phyloP scores from a whole-genome alignment of 306 rosid genomes.

The Myrica gale region DNA sequence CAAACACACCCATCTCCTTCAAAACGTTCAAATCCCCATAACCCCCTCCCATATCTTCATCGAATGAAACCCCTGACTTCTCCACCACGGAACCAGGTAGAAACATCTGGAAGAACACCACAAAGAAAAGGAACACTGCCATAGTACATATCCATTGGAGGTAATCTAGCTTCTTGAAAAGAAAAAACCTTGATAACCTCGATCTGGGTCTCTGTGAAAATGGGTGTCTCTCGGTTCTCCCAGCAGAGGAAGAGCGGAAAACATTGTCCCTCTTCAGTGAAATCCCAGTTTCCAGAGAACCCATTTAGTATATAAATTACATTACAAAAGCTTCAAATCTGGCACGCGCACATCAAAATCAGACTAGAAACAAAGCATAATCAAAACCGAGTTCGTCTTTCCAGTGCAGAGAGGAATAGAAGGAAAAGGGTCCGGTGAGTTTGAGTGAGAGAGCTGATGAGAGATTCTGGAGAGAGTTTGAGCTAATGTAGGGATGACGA shows the following conservation, averaged over 20 bases:
- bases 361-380: constrained; percentile 13
- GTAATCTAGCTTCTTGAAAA: constrained; percentile 76
- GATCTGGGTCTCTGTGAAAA: constrained; percentile 83
- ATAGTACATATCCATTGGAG: constrained; percentile 94
- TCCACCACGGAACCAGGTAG: constrained; percentile 79
- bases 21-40: constrained; percentile 44
- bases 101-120: constrained; percentile 78
- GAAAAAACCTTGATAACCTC: constrained; percentile 75
- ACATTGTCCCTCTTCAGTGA: constrained; percentile 67
- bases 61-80: constrained; percentile 35
- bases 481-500: neutral
- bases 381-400: constrained; percentile 17
- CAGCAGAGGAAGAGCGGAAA: constrained; percentile 43
- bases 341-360: constrained; percentile 23
- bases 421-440: neutral
- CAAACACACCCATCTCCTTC: constrained; percentile 52
- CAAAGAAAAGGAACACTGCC: constrained; percentile 68
- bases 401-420: neutral
- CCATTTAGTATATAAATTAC: constrained; percentile 66
- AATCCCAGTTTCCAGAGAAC: constrained; percentile 70
- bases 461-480: neutral
- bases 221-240: constrained; percentile 54
- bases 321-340: constrained; percentile 30
- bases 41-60: constrained; percentile 42
- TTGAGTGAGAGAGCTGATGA: too few species aligned